A percentile compares a stretch with the other conserved stretches of the same genome.
phyloP scores from a whole-genome alignment of 2,329 filamentous ascomycete genomes.

The Fusarium sp. region DNA sequence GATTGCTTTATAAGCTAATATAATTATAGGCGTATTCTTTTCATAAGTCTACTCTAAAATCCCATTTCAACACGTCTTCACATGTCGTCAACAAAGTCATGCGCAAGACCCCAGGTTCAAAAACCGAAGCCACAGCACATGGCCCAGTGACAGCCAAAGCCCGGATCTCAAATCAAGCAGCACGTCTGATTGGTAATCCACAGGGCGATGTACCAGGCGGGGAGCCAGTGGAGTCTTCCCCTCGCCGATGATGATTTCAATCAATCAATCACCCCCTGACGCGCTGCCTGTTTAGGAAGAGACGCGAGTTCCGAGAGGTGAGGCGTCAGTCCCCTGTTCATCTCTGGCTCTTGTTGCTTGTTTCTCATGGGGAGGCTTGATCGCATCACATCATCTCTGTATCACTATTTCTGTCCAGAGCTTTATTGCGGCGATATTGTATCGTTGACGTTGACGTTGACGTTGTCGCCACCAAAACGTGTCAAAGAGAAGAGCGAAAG shows the following conservation, averaged over 20 bases:
- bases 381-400: not conserved
- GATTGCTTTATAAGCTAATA: no score
- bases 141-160: conserved; percentile 23
- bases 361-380: not conserved
- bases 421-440: not conserved
- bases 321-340: conserved; percentile 8
- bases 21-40: no score
- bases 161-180: not conserved
- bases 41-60: not conserved
- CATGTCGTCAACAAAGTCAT: not conserved
- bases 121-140: conserved; percentile 3
- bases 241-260: not conserved
- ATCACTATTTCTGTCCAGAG: not conserved
- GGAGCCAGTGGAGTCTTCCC: not conserved
- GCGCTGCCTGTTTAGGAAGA: conserved; percentile 33
- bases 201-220: not conserved
- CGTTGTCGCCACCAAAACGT: conserved; percentile 18
- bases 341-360: not conserved
- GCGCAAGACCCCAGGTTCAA: conserved; percentile 12
- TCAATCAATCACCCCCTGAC: conserved; percentile 30
- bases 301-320: conserved; percentile 16
- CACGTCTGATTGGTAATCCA: conserved; percentile 22
- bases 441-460: not conserved
- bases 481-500: conserved; percentile 1
- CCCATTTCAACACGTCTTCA: not conserved